Evolutionary conservation across 2,329 filamentous ascomycete genomes (phyloP).

Genomic region (Waltergamsia citrina): DNA sequence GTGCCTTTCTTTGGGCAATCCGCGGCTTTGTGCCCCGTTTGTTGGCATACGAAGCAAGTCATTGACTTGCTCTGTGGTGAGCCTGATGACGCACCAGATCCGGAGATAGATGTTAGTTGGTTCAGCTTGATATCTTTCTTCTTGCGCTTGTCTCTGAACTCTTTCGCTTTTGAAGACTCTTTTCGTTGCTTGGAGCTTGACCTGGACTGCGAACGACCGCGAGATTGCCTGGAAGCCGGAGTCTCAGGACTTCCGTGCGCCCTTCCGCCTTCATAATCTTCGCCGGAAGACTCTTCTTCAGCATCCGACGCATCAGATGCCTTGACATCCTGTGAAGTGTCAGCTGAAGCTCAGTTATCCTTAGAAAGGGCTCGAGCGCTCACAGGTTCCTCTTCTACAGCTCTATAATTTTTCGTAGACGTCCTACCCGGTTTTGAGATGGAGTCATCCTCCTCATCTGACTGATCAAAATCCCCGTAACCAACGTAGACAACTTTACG

Average conservation of each 20-base stretch:
- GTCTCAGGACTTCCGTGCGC: slow-evolving; percentile 14
- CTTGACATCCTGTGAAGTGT: not conserved
- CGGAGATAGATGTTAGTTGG: slow-evolving; percentile 52
- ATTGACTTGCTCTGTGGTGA: slow-evolving; percentile 14
- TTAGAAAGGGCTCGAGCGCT: not conserved
- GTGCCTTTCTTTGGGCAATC: slow-evolving; percentile 37
- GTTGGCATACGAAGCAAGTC: slow-evolving; percentile 52
- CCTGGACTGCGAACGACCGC: slow-evolving; percentile 20
- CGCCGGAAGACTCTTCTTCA: not conserved
- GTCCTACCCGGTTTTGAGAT: slow-evolving; percentile 21
- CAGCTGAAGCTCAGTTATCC: not conserved
- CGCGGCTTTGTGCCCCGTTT: slow-evolving; percentile 47
- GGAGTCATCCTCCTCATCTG: slow-evolving; percentile 25
- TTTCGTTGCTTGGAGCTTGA: slow-evolving; percentile 16
- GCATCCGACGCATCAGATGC: not conserved
- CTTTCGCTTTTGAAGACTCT: slow-evolving; percentile 25
- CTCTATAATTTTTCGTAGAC: slow-evolving; percentile 19
- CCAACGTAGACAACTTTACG: slow-evolving; percentile 51
- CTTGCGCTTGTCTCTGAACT: slow-evolving; percentile 48
- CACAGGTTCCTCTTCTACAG: not conserved
- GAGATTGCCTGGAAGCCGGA: not conserved
- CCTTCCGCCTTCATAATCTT: slow-evolving; percentile 3
- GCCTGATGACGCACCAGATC: slow-evolving; percentile 14
- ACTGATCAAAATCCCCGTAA: slow-evolving; percentile 39
- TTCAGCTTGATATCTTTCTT: slow-evolving; percentile 61